Conservation (phyloP, 2,329 filamentous ascomycete genomes). For the Sordariomycetes sp. region DNA sequence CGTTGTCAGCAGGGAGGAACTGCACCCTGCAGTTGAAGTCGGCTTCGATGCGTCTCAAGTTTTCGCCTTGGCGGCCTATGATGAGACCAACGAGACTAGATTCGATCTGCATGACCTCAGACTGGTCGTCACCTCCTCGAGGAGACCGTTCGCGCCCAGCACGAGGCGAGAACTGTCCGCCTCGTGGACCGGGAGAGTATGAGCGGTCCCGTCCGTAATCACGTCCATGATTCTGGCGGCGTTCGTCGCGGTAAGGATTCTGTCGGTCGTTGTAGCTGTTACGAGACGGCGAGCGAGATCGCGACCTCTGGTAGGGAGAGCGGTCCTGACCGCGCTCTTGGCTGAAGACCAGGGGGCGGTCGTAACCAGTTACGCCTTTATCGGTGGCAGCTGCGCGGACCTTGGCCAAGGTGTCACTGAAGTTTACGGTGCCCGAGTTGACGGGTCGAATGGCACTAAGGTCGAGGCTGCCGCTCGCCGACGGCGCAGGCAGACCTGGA, state of each 20-base stretch:
- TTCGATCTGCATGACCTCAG: conserved; percentile 79
- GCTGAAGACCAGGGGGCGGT: conserved; percentile 41
- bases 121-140: conserved; percentile 52
- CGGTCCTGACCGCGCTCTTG: conserved; percentile 28
- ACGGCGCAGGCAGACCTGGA: conserved; percentile 53
- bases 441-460: conserved; percentile 71
- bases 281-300: conserved; percentile 67
- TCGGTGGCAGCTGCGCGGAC: conserved; percentile 75
- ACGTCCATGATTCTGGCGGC: conserved; percentile 49
- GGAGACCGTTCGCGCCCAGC: conserved; percentile 51
- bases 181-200: conserved; percentile 55
- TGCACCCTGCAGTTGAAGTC: conserved; percentile 80
- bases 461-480: conserved; percentile 68
- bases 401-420: conserved; percentile 77
- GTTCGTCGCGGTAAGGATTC: conserved; percentile 79
- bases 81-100: conserved; percentile 81
- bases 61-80: conserved; percentile 85
- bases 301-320: conserved; percentile 53
- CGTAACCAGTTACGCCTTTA: conserved; percentile 60
- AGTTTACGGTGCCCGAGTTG: conserved; percentile 72
- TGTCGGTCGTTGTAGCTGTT: conserved; percentile 61
- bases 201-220: conserved; percentile 58
- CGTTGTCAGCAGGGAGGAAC: conserved; percentile 71
- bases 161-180: conserved; percentile 50
- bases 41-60: conserved; percentile 72